A percentile compares a stretch with the other conserved stretches of the same genome.
Evolutionary conservation across 768 basidiomycete genomes (phyloP).

Genomic region (Boletus barrowsii): DNA sequence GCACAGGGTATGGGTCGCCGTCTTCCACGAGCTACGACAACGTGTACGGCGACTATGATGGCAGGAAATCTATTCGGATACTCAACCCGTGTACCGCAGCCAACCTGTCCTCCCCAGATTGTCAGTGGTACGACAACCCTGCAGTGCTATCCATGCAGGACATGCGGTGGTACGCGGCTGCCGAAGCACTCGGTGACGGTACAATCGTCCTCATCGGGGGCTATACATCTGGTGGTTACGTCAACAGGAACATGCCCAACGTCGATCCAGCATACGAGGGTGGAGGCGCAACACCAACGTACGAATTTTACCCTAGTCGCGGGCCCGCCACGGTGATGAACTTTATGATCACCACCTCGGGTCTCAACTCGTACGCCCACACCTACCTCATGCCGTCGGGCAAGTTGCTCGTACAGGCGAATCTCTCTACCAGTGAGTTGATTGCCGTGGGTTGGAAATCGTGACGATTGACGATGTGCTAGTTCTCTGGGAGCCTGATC

Average conservation of each 20-base stretch:
- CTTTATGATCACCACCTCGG: slow-evolving; percentile 70
- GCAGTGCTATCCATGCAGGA: slow-evolving; percentile 59
- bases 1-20: slow-evolving; percentile 33
- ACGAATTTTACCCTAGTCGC: slow-evolving; percentile 74
- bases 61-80: slow-evolving; percentile 74
- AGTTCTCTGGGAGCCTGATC: slow-evolving; percentile 52
- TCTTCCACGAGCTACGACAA: slow-evolving; percentile 43
- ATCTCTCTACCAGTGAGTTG: slow-evolving; percentile 62
- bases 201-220: slow-evolving; percentile 76
- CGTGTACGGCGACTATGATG: slow-evolving; percentile 75
- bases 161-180: slow-evolving; percentile 71
- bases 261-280: slow-evolving; percentile 58
- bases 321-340: slow-evolving; percentile 49
- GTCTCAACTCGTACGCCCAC: slow-evolving; percentile 75
- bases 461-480: background rate
- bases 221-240: slow-evolving; percentile 69
- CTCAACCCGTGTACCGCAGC: slow-evolving; percentile 64
- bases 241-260: slow-evolving; percentile 71
- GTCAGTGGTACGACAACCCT: slow-evolving; percentile 72
- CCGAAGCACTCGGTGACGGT: slow-evolving; percentile 72
- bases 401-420: slow-evolving; percentile 76
- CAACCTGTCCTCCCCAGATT: slow-evolving; percentile 44
- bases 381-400: slow-evolving; percentile 72
- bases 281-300: slow-evolving; percentile 70
- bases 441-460: background rate